These are phyloP conservation scores for Dispira parvispora DNA, from an alignment of 192 early-diverging fungal species.

Conservation along the genomic window DNA sequence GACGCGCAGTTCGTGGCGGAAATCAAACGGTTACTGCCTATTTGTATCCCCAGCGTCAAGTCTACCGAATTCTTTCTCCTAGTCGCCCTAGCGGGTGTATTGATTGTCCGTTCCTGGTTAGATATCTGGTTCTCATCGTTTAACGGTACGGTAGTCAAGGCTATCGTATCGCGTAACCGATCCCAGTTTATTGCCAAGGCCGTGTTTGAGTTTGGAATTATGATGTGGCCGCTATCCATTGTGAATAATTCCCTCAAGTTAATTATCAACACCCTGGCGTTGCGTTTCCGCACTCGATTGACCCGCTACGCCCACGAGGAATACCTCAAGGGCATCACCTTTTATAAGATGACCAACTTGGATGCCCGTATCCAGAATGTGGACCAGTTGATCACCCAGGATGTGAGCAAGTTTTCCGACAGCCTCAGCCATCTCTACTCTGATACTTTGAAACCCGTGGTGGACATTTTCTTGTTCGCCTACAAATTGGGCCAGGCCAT, in stretches of 20 bases:
- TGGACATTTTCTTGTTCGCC: constrained; percentile 90
- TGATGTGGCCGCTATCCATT: constrained; percentile 85
- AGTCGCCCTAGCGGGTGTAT: constrained; percentile 50
- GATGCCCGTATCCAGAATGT: constrained; percentile 85
- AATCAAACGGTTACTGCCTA: constrained; percentile 50
- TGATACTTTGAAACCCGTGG: constrained; percentile 85
- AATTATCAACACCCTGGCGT: constrained; percentile 56
- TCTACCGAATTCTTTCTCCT: constrained; percentile 80
- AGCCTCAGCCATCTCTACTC: constrained; percentile 79
- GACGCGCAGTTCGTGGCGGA: constrained; percentile 35
- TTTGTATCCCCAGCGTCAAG: constrained; percentile 70
- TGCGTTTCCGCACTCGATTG: constrained; percentile 69
- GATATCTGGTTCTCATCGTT: constrained; percentile 76
- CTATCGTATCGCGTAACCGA: constrained; percentile 43
- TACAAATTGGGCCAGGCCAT: constrained; percentile 69
- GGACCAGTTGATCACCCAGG: constrained; percentile 78
- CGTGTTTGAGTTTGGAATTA: constrained; percentile 56
- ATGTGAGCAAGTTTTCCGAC: constrained; percentile 80
- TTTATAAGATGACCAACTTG: constrained; percentile 83
- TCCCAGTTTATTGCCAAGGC: constrained; percentile 39
- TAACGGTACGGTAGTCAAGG: constrained; percentile 52
- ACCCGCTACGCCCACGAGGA: constrained; percentile 75
- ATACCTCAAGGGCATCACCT: constrained; percentile 82
- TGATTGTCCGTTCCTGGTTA: constrained; percentile 67
- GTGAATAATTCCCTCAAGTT: constrained; percentile 49